A percentile compares a stretch with the other conserved stretches of the same genome.
phyloP scores from a whole-genome alignment of 2,329 filamentous ascomycete genomes.

The Trichoderma pleuroti region DNA sequence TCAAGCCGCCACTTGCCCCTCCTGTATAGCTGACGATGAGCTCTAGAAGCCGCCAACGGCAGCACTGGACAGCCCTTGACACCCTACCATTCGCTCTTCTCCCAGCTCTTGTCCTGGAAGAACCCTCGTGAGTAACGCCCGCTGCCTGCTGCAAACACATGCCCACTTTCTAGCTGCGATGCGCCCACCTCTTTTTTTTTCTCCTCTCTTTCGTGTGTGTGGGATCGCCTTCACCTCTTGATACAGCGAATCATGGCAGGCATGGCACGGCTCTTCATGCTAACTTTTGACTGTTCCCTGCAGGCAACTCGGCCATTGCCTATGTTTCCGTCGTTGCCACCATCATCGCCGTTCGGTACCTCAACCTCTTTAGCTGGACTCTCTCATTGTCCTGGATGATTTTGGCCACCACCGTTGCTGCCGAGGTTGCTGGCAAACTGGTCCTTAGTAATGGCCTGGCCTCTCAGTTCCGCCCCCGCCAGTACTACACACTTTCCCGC shows the following conservation, averaged over 20 bases:
- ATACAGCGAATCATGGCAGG: background rate
- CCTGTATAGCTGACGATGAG: constrained; percentile 55
- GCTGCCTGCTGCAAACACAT: background rate
- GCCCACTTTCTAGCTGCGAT: background rate
- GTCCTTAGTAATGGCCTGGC: constrained; percentile 59
- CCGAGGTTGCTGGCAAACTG: constrained; percentile 59
- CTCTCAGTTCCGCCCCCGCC: constrained; percentile 62
- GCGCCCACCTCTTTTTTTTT: background rate
- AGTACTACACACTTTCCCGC: constrained; percentile 64
- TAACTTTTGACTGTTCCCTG: constrained; percentile 19
- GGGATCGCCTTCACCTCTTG: background rate
- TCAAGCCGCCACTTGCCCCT: constrained; percentile 40
- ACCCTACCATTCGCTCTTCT: constrained; percentile 69
- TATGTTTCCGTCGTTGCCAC: constrained; percentile 55
- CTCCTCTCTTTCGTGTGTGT: background rate
- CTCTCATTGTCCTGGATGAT: constrained; percentile 64
- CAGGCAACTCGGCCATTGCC: constrained; percentile 63
- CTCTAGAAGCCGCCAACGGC: constrained; percentile 50
- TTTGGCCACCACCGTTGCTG: constrained; percentile 56
- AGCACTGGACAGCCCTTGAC: constrained; percentile 60
- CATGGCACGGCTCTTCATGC: background rate
- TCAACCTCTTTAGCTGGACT: constrained; percentile 62
- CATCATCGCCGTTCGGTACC: constrained; percentile 63
- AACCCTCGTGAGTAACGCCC: constrained; percentile 54
- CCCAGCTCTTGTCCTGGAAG: constrained; percentile 65